Evolutionary conservation across 75 land plant genomes (phyloP).

Genomic region (Pinus albicaulis): DNA sequence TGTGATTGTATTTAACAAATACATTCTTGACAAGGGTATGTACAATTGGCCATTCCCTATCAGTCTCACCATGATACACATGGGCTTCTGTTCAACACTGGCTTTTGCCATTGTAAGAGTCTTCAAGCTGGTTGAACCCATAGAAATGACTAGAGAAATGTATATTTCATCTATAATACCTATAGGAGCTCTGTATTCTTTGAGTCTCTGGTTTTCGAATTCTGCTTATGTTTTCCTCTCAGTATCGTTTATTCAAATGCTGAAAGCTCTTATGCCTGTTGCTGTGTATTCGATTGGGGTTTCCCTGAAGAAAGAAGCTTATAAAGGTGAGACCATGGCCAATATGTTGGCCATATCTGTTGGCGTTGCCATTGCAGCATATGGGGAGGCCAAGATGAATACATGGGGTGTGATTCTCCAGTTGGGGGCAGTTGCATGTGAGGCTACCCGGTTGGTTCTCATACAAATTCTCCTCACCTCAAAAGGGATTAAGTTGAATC

Average conservation of each 20-base stretch:
- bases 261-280: slow-evolving; percentile 98
- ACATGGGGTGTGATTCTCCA: slow-evolving; percentile 76
- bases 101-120: slow-evolving; percentile 76
- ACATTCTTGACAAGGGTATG: slow-evolving; percentile 91
- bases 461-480: slow-evolving; percentile 90
- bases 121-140: slow-evolving; percentile 76
- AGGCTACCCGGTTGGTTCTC: slow-evolving; percentile 91
- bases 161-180: slow-evolving; percentile 88
- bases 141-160: slow-evolving; percentile 65
- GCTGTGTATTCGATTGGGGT: slow-evolving; percentile 88
- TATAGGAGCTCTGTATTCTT: slow-evolving; percentile 89
- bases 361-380: slow-evolving; percentile 92
- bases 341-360: slow-evolving; percentile 89
- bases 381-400: slow-evolving; percentile 92
- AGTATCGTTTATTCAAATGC: slow-evolving; percentile 99
- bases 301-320: slow-evolving; percentile 62
- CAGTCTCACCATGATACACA: slow-evolving; percentile 97
- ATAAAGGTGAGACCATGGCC: slow-evolving; percentile 53
- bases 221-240: slow-evolving; percentile 96
- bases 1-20: slow-evolving; percentile 99
- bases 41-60: slow-evolving; percentile 99
- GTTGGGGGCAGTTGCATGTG: slow-evolving; percentile 81
- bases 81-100: slow-evolving; percentile 90
- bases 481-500: slow-evolving; percentile 87
- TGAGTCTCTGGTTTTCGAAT: slow-evolving; percentile 95